Evolutionary conservation across 371 early-diverging fungal species (phyloP).

Genomic region (Rhizopus delemar): DNA sequence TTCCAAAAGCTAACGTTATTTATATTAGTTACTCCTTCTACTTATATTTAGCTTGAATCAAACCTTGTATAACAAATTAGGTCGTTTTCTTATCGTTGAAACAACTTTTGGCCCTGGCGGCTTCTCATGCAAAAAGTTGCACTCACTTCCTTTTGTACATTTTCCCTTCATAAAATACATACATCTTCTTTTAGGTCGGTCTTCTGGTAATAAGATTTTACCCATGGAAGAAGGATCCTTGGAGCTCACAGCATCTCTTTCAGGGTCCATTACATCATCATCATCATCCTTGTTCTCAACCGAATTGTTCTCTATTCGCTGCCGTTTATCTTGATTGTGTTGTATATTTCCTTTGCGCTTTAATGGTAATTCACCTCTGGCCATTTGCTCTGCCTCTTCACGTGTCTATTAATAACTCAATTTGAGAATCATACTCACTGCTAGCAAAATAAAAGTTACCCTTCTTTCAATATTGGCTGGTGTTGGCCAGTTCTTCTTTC

Average conservation of each 20-base stretch:
- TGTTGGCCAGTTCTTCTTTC: constrained; percentile 71
- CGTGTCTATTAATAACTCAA: constrained; percentile 11
- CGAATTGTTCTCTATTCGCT: constrained; percentile 9
- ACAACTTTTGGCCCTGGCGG: constrained; percentile 22
- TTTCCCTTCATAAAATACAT: constrained; percentile 49
- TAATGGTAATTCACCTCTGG: constrained; percentile 33
- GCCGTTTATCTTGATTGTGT: constrained; percentile 10
- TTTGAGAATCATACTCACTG: background rate
- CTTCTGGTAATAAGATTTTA: constrained; percentile 38
- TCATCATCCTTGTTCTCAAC: constrained; percentile 16
- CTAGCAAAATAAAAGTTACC: constrained; percentile 23
- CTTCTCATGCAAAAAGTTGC: constrained; percentile 52
- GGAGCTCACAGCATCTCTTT: constrained; percentile 54
- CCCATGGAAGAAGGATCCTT: constrained; percentile 56
- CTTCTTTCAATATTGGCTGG: constrained; percentile 59
- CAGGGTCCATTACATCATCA: constrained; percentile 48
- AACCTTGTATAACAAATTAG: constrained; percentile 53
- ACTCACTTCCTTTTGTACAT: constrained; percentile 50
- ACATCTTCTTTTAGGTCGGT: constrained; percentile 35
- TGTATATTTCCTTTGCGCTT: constrained; percentile 16
- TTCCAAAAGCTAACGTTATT: constrained; percentile 37
- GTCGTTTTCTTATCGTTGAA: constrained; percentile 28
- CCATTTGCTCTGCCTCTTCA: constrained; percentile 31
- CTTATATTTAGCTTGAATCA: background rate
- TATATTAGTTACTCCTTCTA: background rate